These are phyloP conservation scores for Torulaspora microellipsoides DNA, from an alignment of 805 yeast genomes.

Conservation along the genomic window DNA sequence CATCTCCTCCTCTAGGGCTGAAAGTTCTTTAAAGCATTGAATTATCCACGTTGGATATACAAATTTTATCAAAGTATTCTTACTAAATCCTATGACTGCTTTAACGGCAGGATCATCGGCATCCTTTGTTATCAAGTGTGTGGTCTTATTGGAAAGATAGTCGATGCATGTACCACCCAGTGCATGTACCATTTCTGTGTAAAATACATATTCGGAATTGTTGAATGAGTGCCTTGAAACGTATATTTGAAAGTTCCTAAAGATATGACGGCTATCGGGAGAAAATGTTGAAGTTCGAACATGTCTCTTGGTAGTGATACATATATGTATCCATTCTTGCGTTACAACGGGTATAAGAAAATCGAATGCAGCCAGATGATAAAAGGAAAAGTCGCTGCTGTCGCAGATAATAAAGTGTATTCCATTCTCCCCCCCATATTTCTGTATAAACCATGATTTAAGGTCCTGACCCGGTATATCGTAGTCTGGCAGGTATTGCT, in stretches of 20 bases:
- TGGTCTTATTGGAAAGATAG: constrained; percentile 59
- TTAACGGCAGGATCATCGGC: constrained; percentile 54
- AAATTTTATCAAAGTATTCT: constrained; percentile 44
- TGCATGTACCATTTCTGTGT: constrained; percentile 52
- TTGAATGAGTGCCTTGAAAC: constrained; percentile 39
- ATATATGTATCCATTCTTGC: constrained; percentile 26
- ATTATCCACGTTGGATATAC: constrained; percentile 81
- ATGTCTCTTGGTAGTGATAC: constrained; percentile 20
- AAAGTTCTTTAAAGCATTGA: constrained; percentile 54
- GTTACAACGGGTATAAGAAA: constrained; percentile 31
- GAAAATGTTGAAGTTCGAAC: constrained; percentile 41
- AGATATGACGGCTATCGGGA: constrained; percentile 64
- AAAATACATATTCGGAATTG: constrained; percentile 62
- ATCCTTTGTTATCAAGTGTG: constrained; percentile 67
- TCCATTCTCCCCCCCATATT: constrained; percentile 11
- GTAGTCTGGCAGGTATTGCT: background rate
- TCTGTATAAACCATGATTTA: constrained; percentile 15
- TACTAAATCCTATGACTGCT: constrained; percentile 42
- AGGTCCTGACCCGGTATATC: background rate
- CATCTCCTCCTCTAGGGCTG: constrained; percentile 47
- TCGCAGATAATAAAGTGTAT: constrained; percentile 27
- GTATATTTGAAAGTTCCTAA: constrained; percentile 59
- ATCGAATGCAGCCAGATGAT: constrained; percentile 27
- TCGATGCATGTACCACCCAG: constrained; percentile 75
- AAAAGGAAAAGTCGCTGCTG: constrained; percentile 26